Conservation (phyloP, 139 green algal genomes). For the Coccomyxa sp. region DNA sequence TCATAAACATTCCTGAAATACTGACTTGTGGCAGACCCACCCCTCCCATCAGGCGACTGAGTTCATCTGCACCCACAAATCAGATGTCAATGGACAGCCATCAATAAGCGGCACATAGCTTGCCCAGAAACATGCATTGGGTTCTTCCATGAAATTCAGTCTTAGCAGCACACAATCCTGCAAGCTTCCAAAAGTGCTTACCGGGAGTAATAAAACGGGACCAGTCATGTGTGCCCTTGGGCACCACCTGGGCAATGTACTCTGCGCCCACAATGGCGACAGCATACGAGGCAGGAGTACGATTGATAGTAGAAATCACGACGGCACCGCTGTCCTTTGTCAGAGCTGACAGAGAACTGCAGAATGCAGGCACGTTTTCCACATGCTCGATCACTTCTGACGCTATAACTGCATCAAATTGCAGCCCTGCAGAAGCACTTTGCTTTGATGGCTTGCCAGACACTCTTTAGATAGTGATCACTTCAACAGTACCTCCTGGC, state of each 20-base stretch:
- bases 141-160: neutral
- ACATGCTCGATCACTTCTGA: constrained; percentile 77
- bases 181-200: neutral
- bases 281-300: constrained; percentile 70
- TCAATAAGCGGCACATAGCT: constrained; percentile 3
- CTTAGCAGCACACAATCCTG: neutral
- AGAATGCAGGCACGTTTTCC: constrained; percentile 38
- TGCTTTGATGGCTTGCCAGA: neutral
- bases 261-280: constrained; percentile 84
- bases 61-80: constrained; percentile 44
- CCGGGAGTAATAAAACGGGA: constrained; percentile 83
- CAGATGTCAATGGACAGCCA: neutral
- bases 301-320: constrained; percentile 85
- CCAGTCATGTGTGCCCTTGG: constrained; percentile 82
- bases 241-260: constrained; percentile 63
- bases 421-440: constrained; percentile 12
- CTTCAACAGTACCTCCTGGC: neutral
- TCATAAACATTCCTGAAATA: constrained; percentile 59
- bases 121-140: neutral
- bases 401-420: constrained; percentile 57
- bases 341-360: constrained; percentile 20
- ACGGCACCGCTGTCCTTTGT: constrained; percentile 38
- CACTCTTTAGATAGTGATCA: neutral
- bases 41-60: constrained; percentile 47
- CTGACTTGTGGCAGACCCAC: constrained; percentile 26